Conservation (phyloP, 805 yeast species). For the Zygosaccharomyces pseudorouxii region DNA sequence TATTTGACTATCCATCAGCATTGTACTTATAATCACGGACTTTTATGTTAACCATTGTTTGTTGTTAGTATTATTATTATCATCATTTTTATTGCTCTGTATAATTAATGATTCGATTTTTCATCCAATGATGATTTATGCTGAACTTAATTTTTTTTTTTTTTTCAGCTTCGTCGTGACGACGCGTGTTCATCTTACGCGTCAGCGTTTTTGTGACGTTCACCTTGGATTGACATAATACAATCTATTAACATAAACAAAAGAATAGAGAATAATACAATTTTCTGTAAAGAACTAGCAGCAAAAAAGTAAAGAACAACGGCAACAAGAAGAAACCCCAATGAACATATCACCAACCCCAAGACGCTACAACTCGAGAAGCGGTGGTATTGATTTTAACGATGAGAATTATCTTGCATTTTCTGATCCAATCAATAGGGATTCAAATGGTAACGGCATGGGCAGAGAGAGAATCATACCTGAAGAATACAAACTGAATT, state of each 20-base stretch:
- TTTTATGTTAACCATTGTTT: background rate
- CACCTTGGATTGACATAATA: background rate
- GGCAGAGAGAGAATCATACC: constrained; percentile 27
- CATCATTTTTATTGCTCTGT: background rate
- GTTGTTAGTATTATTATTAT: background rate
- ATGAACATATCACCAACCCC: constrained; percentile 34
- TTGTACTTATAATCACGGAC: background rate
- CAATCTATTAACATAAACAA: background rate
- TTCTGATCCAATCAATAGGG: constrained; percentile 11
- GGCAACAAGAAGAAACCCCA: background rate
- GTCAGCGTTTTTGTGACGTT: background rate
- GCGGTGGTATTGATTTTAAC: constrained; percentile 3
- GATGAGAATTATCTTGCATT: constrained; percentile 11
- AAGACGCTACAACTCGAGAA: constrained; percentile 24
- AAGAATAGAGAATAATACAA: background rate
- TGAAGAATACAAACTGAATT: constrained; percentile 35
- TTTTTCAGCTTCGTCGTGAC: background rate
- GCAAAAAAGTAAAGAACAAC: background rate
- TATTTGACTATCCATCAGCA: background rate
- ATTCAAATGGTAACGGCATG: constrained; percentile 2
- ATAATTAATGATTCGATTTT: background rate
- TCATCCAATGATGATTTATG: background rate
- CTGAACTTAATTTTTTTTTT: background rate
- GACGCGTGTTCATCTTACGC: background rate
- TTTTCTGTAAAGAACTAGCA: background rate